Base-by-base conservation (phyloP, 495 filamentous ascomycete species). In the Umbilicaria muhlenbergii region DNA sequence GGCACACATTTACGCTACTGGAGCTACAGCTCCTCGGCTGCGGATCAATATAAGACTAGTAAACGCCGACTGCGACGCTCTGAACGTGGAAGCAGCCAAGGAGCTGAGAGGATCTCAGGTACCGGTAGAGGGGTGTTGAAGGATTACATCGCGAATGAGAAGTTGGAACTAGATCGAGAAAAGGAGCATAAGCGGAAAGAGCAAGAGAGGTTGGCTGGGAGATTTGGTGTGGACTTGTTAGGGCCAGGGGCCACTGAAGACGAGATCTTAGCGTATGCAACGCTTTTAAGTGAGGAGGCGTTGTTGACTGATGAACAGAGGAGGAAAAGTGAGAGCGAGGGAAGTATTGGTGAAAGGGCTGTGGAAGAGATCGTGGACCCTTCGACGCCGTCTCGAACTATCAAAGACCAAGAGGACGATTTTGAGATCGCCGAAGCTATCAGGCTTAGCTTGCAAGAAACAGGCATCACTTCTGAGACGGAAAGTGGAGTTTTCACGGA, bases 1-100 rank as follows among this genome's bases (percentile, higher is more conserved):
- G 91, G 92, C 33, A 82, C 80, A 0, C 80, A 88, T 56, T 64
- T 98, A 8, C 80, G 85, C 32, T 95, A 87, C 57, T 98, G 91
- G 91, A 79, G 81, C 14, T 95, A 93, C 57, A 93, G 83, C 55
- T 89, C 87, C 24, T 61, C 67, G 11, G 62, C 64, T 31, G 71
- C 73, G 6, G 78, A 82, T 56, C 68, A 80, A 44, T 80, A 77
- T 53, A 77, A 80, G 45, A 62, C 61, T 19, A 72, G 61, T 50
- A 82, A 82, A 51, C 73, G 78, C 45, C 66, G 72, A 18, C 64
- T 75, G 15, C 73, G 79, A 34, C 73, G 73, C 39, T 63, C 67
- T 32, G 68, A 72, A 50, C 72, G 77, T 32, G 72, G 76, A 33
- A 73, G 65, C 53, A 78, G 79, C 46, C 65, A 69, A 16, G 58